Percentiles rank a stretch among this genome's conserved stretches.
These are phyloP conservation scores for Phytopythium boreale DNA, from an alignment of 352 stramenopile genomes.

Conservation along the genomic window DNA sequence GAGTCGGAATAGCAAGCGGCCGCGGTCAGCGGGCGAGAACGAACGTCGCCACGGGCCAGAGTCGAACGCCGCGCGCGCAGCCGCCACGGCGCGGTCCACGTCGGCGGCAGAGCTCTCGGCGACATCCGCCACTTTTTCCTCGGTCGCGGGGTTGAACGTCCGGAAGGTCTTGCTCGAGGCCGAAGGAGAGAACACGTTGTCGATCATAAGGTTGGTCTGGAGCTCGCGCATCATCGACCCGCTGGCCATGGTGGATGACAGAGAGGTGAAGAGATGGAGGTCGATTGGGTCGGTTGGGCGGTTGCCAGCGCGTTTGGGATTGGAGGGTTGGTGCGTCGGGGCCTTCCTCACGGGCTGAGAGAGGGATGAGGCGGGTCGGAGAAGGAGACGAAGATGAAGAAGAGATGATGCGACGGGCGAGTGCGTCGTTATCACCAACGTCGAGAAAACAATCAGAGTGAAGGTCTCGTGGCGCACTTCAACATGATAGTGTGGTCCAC, in stretches of 20 bases:
- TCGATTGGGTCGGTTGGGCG: not conserved
- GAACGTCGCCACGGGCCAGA: conserved; percentile 41
- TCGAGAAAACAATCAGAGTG: too few species aligned
- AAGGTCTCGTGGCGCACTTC: too few species aligned
- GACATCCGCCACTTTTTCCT: conserved; percentile 67
- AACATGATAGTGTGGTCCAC: too few species aligned
- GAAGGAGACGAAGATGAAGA: too few species aligned
- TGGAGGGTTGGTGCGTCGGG: not conserved
- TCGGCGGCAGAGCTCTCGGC: conserved; percentile 50
- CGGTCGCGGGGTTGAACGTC: conserved; percentile 72
- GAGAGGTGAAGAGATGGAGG: not conserved
- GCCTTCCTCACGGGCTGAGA: too few species aligned
- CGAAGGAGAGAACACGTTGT: conserved; percentile 75
- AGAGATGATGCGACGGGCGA: too few species aligned
- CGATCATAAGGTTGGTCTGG: conserved; percentile 83
- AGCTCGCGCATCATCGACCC: conserved; percentile 11
- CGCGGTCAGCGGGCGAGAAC: conserved; percentile 22
- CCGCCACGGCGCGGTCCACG: conserved; percentile 59
- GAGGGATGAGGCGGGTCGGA: too few species aligned
- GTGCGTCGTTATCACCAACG: too few species aligned
- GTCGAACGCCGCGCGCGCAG: conserved; percentile 62
- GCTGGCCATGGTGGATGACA: not conserved
- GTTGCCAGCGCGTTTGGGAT: not conserved
- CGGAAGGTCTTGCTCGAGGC: conserved; percentile 63
- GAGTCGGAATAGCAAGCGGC: conserved; percentile 25